Conservation (phyloP, 768 basidiomycete genomes). For the Serendipita sp. region DNA sequence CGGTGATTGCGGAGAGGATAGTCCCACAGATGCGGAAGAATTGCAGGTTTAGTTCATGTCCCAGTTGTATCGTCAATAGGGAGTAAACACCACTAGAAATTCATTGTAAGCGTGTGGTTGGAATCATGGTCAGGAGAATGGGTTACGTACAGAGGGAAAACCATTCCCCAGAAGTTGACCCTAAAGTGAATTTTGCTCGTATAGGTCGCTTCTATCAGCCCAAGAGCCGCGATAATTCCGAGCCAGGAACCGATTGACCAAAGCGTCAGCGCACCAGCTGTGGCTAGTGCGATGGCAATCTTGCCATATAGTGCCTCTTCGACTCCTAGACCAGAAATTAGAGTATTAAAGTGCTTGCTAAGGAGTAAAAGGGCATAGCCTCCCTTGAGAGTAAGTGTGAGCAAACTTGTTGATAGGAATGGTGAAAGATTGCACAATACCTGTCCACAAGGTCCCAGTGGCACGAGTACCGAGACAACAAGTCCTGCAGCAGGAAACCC, state of each 20-base stretch:
- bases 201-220: slow-evolving; percentile 27
- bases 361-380: slow-evolving; percentile 40
- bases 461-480: slow-evolving; percentile 20
- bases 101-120: background rate
- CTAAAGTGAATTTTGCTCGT: slow-evolving; percentile 32
- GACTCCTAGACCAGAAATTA: slow-evolving; percentile 9
- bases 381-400: slow-evolving; percentile 15
- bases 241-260: slow-evolving; percentile 54
- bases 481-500: too few species aligned
- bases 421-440: background rate
- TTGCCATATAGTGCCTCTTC: slow-evolving; percentile 20
- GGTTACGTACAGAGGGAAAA: slow-evolving; percentile 46
- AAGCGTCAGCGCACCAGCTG: slow-evolving; percentile 28
- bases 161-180: slow-evolving; percentile 47
- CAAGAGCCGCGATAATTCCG: slow-evolving; percentile 39
- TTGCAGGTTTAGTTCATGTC: slow-evolving; percentile 28
- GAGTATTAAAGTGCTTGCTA: slow-evolving; percentile 30
- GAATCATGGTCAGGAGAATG: background rate
- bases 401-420: background rate
- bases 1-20: slow-evolving; percentile 22
- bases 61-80: slow-evolving; percentile 40
- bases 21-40: slow-evolving; percentile 45
- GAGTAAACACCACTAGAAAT: slow-evolving; percentile 30
- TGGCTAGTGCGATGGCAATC: slow-evolving; percentile 28
- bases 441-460: slow-evolving; percentile 57